Percentiles rank a stretch among this genome's conserved stretches.
These are phyloP conservation scores for Ogataea philodendri DNA, from an alignment of 805 yeast species.

Conservation along the genomic window DNA sequence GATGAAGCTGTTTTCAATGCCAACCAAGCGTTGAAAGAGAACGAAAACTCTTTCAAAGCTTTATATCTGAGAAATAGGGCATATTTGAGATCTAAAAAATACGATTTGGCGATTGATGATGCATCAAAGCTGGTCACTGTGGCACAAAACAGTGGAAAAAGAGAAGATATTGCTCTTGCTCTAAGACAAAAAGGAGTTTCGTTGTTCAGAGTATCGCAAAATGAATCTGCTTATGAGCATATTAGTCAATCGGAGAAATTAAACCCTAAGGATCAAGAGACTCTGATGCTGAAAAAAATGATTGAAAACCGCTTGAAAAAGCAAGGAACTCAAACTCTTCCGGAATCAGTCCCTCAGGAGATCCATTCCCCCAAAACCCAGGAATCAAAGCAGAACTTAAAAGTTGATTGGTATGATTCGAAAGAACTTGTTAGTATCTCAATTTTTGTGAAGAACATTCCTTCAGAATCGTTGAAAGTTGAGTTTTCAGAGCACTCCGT, in stretches of 20 bases:
- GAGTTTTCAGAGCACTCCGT: slow-evolving; percentile 39
- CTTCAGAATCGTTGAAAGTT: slow-evolving; percentile 45
- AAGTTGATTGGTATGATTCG: slow-evolving; percentile 76
- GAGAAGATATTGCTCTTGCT: slow-evolving; percentile 46
- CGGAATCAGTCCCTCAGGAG: background rate
- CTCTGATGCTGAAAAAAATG: slow-evolving; percentile 48
- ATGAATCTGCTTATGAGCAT: slow-evolving; percentile 39
- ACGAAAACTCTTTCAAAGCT: slow-evolving; percentile 47
- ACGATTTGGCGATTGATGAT: slow-evolving; percentile 47
- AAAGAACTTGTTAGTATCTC: slow-evolving; percentile 56
- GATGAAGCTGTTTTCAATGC: slow-evolving; percentile 43
- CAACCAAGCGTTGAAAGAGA: slow-evolving; percentile 40
- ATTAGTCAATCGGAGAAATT: slow-evolving; percentile 42
- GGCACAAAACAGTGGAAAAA: slow-evolving; percentile 46
- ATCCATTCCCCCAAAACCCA: background rate
- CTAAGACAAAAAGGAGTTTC: slow-evolving; percentile 49
- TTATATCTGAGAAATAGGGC: slow-evolving; percentile 48
- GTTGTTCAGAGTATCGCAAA: slow-evolving; percentile 45
- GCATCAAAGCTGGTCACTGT: slow-evolving; percentile 41
- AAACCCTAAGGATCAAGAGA: slow-evolving; percentile 45
- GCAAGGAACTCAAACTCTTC: slow-evolving; percentile 5
- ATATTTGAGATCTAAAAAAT: slow-evolving; percentile 45
- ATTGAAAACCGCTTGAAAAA: slow-evolving; percentile 33
- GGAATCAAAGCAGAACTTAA: slow-evolving; percentile 25
- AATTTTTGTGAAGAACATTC: slow-evolving; percentile 66